phyloP scores from a whole-genome alignment of 257 asterid species.

The Nicotiana tomentosiformis region DNA sequence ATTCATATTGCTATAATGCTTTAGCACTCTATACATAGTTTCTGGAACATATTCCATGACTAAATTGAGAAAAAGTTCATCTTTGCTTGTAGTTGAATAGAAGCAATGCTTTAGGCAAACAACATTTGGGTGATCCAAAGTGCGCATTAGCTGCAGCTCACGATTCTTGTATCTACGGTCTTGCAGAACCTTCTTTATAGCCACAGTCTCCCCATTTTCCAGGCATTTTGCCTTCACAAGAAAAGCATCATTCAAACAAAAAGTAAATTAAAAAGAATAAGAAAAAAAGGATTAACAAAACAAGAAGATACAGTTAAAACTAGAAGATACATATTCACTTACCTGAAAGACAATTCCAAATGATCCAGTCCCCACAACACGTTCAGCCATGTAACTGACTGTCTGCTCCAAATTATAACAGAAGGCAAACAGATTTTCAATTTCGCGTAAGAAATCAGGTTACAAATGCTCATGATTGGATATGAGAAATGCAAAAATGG shows the following conservation, averaged over 20 bases:
- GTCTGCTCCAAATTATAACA: conserved; percentile 28
- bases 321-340: neutral
- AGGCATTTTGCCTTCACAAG: conserved; percentile 76
- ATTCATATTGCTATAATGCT: conserved; percentile 66
- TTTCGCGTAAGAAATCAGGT: neutral
- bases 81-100: conserved; percentile 75
- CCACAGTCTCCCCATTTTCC: conserved; percentile 96
- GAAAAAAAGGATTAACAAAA: neutral
- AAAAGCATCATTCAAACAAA: conserved; percentile 6
- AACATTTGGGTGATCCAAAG: conserved; percentile 91
- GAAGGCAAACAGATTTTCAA: neutral
- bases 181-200: conserved; percentile 92
- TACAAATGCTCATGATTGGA: neutral
- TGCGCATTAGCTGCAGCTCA: conserved; percentile 88
- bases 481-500: neutral
- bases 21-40: conserved; percentile 62
- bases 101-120: conserved; percentile 90
- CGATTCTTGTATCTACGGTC: conserved; percentile 93
- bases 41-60: conserved; percentile 97
- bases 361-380: conserved; percentile 54
- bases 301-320: neutral
- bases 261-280: neutral
- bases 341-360: conserved; percentile 46
- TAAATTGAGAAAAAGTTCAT: conserved; percentile 86
- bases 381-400: conserved; percentile 58